These are phyloP conservation scores for Dioscorea dumetorum DNA, from an alignment of 106 monocot species.

Conservation along the genomic window DNA sequence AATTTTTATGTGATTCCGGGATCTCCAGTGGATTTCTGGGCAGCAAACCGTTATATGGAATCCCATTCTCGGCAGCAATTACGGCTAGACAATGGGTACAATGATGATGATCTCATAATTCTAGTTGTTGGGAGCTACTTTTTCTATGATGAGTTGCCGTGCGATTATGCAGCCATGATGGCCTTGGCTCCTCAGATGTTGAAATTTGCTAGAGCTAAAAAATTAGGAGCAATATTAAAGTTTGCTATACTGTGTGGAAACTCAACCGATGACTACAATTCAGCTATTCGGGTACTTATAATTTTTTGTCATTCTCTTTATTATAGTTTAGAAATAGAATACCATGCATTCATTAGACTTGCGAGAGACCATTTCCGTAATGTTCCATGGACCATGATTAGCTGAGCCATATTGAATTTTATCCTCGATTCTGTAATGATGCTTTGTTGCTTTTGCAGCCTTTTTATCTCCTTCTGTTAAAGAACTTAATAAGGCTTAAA, in stretches of 20 bases:
- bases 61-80: slow-evolving; percentile 42
- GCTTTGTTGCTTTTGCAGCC: no score
- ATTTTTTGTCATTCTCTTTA: no score
- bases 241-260: slow-evolving; percentile 73
- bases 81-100: slow-evolving; percentile 48
- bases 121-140: slow-evolving; percentile 59
- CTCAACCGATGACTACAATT: slow-evolving; percentile 30
- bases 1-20: slow-evolving; percentile 86
- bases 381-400: no score
- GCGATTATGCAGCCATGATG: slow-evolving; percentile 53
- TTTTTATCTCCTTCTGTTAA: no score
- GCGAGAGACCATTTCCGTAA: no score
- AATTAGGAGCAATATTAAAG: slow-evolving; percentile 35
- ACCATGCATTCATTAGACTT: no score
- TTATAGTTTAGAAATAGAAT: no score
- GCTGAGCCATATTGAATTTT: no score
- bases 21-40: slow-evolving; percentile 56
- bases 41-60: slow-evolving; percentile 33
- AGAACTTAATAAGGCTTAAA: no score
- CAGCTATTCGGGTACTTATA: slow-evolving; percentile 60
- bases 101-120: slow-evolving; percentile 58
- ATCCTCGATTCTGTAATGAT: no score
- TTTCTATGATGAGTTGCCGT: slow-evolving; percentile 55
- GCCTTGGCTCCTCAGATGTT: slow-evolving; percentile 37
- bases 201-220: slow-evolving; percentile 29